Percentiles rank a stretch among this genome's conserved stretches.
These are phyloP conservation scores for Nothophaeocryptopus gaeumannii DNA, from an alignment of 2,329 filamentous ascomycete species.

Conservation along the genomic window DNA sequence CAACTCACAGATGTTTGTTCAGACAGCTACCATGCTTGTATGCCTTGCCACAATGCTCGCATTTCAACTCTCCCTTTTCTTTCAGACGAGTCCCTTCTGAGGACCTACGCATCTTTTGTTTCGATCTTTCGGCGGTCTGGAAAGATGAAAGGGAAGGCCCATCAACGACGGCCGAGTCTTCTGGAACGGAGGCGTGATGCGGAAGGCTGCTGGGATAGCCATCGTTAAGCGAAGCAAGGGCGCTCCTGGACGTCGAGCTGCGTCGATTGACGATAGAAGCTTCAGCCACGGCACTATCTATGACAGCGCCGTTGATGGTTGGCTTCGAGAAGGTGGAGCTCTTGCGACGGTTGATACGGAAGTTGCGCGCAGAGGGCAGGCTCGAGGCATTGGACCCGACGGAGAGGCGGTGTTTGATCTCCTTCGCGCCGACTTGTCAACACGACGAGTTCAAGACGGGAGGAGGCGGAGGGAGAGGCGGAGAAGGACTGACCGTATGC, in stretches of 20 bases:
- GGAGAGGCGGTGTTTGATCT: slow-evolving; percentile 40
- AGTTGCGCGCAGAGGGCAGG: slow-evolving; percentile 56
- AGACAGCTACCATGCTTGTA: slow-evolving; percentile 99
- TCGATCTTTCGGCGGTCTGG: slow-evolving; percentile 50
- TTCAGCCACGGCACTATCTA: slow-evolving; percentile 60
- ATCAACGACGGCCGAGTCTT: slow-evolving; percentile 61
- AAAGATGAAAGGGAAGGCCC: slow-evolving; percentile 57
- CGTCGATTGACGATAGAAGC: slow-evolving; percentile 61
- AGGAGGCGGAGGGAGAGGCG: not conserved
- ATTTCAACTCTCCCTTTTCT: slow-evolving; percentile 86
- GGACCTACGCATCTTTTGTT: slow-evolving; percentile 58
- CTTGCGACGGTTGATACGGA: slow-evolving; percentile 86
- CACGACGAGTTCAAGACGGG: not conserved
- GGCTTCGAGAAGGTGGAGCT: slow-evolving; percentile 82
- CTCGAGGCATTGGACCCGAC: slow-evolving; percentile 59
- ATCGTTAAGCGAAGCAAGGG: slow-evolving; percentile 47
- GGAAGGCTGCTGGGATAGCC: slow-evolving; percentile 67
- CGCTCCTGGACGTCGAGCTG: slow-evolving; percentile 65
- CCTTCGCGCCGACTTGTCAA: too few species aligned
- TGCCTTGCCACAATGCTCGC: slow-evolving; percentile 97
- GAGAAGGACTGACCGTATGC: too few species aligned
- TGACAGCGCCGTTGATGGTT: slow-evolving; percentile 69
- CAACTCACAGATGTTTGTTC: slow-evolving; percentile 98
- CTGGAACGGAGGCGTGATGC: slow-evolving; percentile 39
- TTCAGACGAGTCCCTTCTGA: slow-evolving; percentile 82